phyloP scores from a whole-genome alignment of 805 yeast species.

The Hanseniaspora pseudoguilliermondii region DNA sequence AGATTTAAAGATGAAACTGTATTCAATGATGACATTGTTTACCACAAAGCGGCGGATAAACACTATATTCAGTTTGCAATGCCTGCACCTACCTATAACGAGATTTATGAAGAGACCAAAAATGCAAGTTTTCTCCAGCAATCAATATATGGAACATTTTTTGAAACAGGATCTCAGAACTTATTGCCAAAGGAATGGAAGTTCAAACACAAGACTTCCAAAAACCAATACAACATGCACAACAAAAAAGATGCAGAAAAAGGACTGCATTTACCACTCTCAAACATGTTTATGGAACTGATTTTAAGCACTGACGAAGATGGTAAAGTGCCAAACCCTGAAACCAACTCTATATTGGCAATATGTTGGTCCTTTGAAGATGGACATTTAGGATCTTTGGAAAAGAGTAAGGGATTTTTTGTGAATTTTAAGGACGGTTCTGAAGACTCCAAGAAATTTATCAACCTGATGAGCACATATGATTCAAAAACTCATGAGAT shows the following conservation, averaged over 20 bases:
- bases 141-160: not conserved
- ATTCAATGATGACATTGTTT: not conserved
- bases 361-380: slow-evolving; percentile 2
- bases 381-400: slow-evolving; percentile 3
- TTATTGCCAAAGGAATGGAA: slow-evolving; percentile 6
- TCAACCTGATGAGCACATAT: slow-evolving; percentile 14
- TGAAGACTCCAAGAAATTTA: slow-evolving; percentile 3
- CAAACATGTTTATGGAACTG: slow-evolving; percentile 5
- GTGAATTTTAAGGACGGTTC: slow-evolving; percentile 11
- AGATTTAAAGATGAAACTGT: slow-evolving; percentile 20
- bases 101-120: slow-evolving; percentile 21
- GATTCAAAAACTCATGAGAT: slow-evolving; percentile 23
- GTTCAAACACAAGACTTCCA: not conserved
- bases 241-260: not conserved
- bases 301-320: not conserved
- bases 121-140: not conserved
- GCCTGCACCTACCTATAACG: slow-evolving; percentile 37
- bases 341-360: not conserved
- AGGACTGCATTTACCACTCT: not conserved
- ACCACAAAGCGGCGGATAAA: not conserved
- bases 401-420: slow-evolving; percentile 3
- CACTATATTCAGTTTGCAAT: slow-evolving; percentile 35
- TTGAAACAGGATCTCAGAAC: slow-evolving; percentile 6
- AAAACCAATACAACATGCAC: not conserved
- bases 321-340: slow-evolving; percentile 3